Evolutionary conservation across 306 rosid genomes (phyloP), one percentile per base, ranked within the genome.

Genomic region (Echinosophora koreensis): DNA sequence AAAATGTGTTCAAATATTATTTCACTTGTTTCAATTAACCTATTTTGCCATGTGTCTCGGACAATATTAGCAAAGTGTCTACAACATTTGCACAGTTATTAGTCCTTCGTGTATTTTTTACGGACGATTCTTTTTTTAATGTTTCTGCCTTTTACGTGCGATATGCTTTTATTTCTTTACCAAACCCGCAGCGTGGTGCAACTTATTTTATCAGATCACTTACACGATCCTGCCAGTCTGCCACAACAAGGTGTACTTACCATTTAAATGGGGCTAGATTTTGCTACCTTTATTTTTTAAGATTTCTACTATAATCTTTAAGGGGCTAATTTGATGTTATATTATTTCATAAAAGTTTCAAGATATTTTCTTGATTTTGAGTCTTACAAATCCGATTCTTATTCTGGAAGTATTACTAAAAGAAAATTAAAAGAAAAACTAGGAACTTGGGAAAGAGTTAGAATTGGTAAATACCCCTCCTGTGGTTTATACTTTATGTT

Each of bases 321-420:
- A 63, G 42, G 0, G 54, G 17, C 54, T 34, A 57, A 56, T 68
- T 59, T 68, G 8, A 78, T 49, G 32, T 44, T 13, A 68, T 11
- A 9, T 44, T 78, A 52, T 82, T 62, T 51, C 71, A 61, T 82
- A 61, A 51, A 55, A 62, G 37, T 69, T 70, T 63, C 34, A 16
- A 75, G 79, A 71, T 77, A 55, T 64, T 47, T 67, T 30, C 69
- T 44, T 70, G 1, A 32, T 69, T 68, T 39, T 6, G 37, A 52
- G 61, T 55, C 28, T 54, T 47, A 4, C 77, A 82, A 56, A 71
- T 70, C 75, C 32, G 70, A 77, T 82, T 55, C 14, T 63, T 77
- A 70, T n/a, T 78, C 15, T 56, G 73, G 66, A 54, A 63, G 37
- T 22, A 54, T 35, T 28, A 14, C 44, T 34, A 44, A 42, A 61